Conservation (phyloP, 108 stramenopile genomes). For the Pseudonitzschia pungens region DNA sequence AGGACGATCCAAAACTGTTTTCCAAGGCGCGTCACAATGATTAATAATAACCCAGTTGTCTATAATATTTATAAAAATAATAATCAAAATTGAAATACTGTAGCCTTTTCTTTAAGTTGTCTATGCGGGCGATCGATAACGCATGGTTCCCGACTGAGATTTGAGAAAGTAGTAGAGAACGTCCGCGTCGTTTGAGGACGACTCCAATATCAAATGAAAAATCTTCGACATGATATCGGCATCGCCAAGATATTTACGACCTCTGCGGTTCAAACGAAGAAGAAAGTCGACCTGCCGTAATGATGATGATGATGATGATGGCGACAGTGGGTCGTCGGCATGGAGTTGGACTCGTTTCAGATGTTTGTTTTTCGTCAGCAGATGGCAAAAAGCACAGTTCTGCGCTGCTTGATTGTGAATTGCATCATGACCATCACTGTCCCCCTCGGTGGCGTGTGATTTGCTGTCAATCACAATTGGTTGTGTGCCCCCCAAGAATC, state of each 20-base stretch:
- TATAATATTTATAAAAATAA: too few species aligned
- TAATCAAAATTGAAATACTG: too few species aligned
- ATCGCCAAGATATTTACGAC: background rate
- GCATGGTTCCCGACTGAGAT: background rate
- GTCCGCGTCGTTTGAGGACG: background rate
- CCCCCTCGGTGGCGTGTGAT: background rate
- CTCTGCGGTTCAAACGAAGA: background rate
- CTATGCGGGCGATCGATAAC: background rate
- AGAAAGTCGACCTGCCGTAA: background rate
- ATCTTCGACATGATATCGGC: background rate
- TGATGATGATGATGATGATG: background rate
- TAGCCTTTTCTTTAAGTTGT: too few species aligned
- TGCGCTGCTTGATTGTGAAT: too few species aligned
- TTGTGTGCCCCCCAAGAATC: too few species aligned
- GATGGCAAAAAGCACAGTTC: background rate
- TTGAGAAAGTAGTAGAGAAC: slow-evolving; percentile 4
- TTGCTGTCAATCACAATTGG: too few species aligned
- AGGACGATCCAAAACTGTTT: too few species aligned
- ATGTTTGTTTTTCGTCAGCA: background rate
- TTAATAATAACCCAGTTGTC: too few species aligned
- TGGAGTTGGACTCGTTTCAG: background rate
- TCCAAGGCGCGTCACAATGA: too few species aligned
- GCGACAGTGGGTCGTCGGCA: background rate
- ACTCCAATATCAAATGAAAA: background rate
- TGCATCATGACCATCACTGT: background rate